phyloP scores from a whole-genome alignment of 1,139 yeast species.

The Blastobotrys indianensis region DNA sequence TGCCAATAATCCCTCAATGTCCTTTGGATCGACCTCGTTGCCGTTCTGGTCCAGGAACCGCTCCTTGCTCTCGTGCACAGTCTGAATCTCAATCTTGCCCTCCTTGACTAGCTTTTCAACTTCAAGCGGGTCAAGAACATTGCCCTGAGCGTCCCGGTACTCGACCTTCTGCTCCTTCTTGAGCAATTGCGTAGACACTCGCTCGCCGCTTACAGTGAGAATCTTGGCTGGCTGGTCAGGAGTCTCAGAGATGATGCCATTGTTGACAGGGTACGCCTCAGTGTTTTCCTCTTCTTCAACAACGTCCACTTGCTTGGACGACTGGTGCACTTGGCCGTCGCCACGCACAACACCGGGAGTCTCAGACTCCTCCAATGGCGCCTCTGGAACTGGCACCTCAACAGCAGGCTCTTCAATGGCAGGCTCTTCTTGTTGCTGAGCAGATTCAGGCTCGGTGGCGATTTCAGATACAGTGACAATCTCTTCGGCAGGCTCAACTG shows the following conservation, averaged over 20 bases:
- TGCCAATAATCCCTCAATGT: conserved; percentile 3
- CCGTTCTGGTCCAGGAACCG: conserved; percentile 15
- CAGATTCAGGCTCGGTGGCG: conserved; percentile 2
- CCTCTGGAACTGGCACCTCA: conserved; percentile 5
- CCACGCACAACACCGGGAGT: conserved; percentile 6
- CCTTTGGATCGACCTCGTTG: conserved; percentile 11
- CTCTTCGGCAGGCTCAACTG: conserved; percentile 8
- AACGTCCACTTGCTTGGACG: conserved; percentile 11
- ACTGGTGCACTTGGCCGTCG: conserved; percentile 5
- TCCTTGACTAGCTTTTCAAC: conserved; percentile 24
- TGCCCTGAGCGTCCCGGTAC: conserved; percentile 33
- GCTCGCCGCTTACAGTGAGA: conserved; percentile 8
- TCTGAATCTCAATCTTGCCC: conserved; percentile 21
- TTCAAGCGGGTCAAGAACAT: conserved; percentile 27
- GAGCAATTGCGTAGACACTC: conserved; percentile 11
- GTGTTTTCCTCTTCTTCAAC: conserved; percentile 18
- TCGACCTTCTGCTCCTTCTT: conserved; percentile 20
- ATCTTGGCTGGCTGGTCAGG: conserved; percentile 9
- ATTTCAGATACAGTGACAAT: conserved; percentile 8
- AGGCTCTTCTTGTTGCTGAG: conserved; percentile 5
- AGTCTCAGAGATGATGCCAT: conserved; percentile 18
- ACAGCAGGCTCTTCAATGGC: conserved; percentile 5
- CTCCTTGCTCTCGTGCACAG: conserved; percentile 12
- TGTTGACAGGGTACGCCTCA: conserved; percentile 18
- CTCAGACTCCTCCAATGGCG: conserved; percentile 10